Percentiles rank a stretch among this genome's conserved stretches.
Evolutionary conservation across 2,329 filamentous ascomycete species (phyloP).

Genomic region (Ascomycota sp.): DNA sequence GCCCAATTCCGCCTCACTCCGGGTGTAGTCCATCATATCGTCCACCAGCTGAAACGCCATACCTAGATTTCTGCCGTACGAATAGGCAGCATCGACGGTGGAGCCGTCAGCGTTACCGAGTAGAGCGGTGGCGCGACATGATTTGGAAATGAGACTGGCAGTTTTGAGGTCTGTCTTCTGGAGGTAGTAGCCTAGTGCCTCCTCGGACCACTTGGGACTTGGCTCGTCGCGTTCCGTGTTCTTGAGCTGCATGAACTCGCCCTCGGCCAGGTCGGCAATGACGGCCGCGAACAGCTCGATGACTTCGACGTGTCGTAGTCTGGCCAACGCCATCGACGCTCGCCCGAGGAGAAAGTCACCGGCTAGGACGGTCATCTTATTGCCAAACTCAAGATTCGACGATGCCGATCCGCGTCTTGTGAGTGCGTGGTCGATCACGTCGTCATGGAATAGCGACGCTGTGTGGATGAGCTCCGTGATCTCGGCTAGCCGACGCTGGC

Average conservation of each 20-base stretch:
- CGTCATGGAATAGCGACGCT: slow-evolving; percentile 86
- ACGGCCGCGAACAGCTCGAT: slow-evolving; percentile 86
- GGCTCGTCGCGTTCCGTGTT: slow-evolving; percentile 80
- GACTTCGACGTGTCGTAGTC: slow-evolving; percentile 78
- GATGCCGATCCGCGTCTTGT: slow-evolving; percentile 66
- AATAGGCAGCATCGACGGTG: slow-evolving; percentile 76
- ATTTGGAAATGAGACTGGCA: slow-evolving; percentile 87
- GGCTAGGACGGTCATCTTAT: slow-evolving; percentile 95
- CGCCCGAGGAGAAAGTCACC: slow-evolving; percentile 90
- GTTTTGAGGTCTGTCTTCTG: slow-evolving; percentile 98
- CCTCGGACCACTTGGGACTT: slow-evolving; percentile 66
- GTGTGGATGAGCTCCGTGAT: slow-evolving; percentile 97
- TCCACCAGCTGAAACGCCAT: slow-evolving; percentile 94
- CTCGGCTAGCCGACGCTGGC: slow-evolving; percentile 76
- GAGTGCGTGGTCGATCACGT: slow-evolving; percentile 85
- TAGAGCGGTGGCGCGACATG: slow-evolving; percentile 71
- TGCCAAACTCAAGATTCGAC: slow-evolving; percentile 86
- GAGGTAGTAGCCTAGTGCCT: slow-evolving; percentile 77
- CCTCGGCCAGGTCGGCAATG: slow-evolving; percentile 91
- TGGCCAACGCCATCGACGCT: slow-evolving; percentile 78
- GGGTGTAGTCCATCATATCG: slow-evolving; percentile 92
- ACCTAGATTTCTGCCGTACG: slow-evolving; percentile 81
- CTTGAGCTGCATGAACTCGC: slow-evolving; percentile 98
- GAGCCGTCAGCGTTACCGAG: slow-evolving; percentile 54
- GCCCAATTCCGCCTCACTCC: slow-evolving; percentile 61